These are phyloP conservation scores for Phytophthora ramorum DNA, from an alignment of 352 stramenopile genomes.

Conservation along the genomic window DNA sequence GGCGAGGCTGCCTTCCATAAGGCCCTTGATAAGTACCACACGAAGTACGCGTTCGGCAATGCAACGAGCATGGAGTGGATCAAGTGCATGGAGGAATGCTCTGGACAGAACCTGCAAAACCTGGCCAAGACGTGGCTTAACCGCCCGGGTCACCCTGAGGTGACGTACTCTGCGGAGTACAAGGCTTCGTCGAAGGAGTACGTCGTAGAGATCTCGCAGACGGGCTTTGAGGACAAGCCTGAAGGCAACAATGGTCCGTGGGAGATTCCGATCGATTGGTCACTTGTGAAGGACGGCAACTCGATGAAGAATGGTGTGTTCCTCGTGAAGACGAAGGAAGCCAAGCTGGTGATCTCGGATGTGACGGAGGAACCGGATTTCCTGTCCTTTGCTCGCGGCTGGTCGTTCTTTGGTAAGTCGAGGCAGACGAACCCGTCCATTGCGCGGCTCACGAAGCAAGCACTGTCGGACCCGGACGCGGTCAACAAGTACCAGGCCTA, in stretches of 20 bases:
- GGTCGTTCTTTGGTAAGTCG: slow-evolving; percentile 82
- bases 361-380: slow-evolving; percentile 67
- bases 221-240: slow-evolving; percentile 73
- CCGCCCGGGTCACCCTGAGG: slow-evolving; percentile 66
- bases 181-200: slow-evolving; percentile 57
- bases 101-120: slow-evolving; percentile 65
- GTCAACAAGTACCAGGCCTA: slow-evolving; percentile 86
- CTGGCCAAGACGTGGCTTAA: slow-evolving; percentile 80
- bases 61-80: slow-evolving; percentile 82
- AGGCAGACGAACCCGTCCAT: slow-evolving; percentile 66
- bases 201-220: slow-evolving; percentile 69
- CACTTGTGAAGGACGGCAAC: slow-evolving; percentile 72
- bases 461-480: slow-evolving; percentile 68
- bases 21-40: slow-evolving; percentile 81
- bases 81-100: slow-evolving; percentile 80
- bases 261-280: slow-evolving; percentile 83
- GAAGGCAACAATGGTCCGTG: slow-evolving; percentile 73
- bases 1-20: slow-evolving; percentile 76
- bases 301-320: slow-evolving; percentile 66
- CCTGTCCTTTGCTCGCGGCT: slow-evolving; percentile 77
- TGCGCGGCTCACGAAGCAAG: slow-evolving; percentile 66
- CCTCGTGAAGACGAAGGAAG: slow-evolving; percentile 66
- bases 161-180: slow-evolving; percentile 71
- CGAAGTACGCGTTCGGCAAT: slow-evolving; percentile 75
- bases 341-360: slow-evolving; percentile 57